phyloP scores from a whole-genome alignment of 2,329 filamentous ascomycete genomes.

The Harringtonia aguacate region DNA sequence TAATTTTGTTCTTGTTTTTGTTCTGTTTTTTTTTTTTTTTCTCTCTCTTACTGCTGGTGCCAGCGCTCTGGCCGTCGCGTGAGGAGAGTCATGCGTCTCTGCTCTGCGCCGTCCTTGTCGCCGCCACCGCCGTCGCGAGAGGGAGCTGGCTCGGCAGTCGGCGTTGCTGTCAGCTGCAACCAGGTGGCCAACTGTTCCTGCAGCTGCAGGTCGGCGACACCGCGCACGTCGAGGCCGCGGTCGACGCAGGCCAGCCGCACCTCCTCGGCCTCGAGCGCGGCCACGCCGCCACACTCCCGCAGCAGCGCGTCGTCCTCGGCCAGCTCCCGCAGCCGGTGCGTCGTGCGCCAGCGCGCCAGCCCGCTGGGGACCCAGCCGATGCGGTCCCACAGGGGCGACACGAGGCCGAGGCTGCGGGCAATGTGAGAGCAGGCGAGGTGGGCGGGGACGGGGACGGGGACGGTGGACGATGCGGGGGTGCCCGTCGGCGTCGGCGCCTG shows the following conservation, averaged over 20 bases:
- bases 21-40: neutral
- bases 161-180: slow-evolving; percentile 32
- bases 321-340: slow-evolving; percentile 49
- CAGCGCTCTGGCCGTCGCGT: slow-evolving; percentile 10
- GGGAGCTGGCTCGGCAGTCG: neutral
- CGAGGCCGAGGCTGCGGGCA: slow-evolving; percentile 31
- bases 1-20: neutral
- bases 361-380: slow-evolving; percentile 34
- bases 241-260: slow-evolving; percentile 60
- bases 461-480: neutral
- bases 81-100: slow-evolving; percentile 8
- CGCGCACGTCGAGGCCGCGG: slow-evolving; percentile 49
- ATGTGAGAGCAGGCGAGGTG: slow-evolving; percentile 24
- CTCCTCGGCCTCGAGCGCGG: slow-evolving; percentile 50
- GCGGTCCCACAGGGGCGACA: slow-evolving; percentile 38
- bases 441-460: slow-evolving; percentile 6
- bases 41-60: slow-evolving; percentile 7
- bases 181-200: slow-evolving; percentile 33
- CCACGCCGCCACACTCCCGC: slow-evolving; percentile 47
- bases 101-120: neutral
- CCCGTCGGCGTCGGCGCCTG: neutral
- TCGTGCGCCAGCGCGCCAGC: slow-evolving; percentile 44
- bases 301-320: slow-evolving; percentile 63
- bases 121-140: neutral
- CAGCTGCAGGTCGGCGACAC: slow-evolving; percentile 42